Evolutionary conservation across 306 rosid species (phyloP).

Genomic region (peach (Prunus persica)): Prunus_persica_NCBIv2 NC_034016.1:19411501-19412000

Average conservation of each 20-base stretch:
- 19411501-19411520: neutral
- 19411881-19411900: neutral
- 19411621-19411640: neutral
- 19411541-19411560: neutral
- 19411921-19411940: neutral
- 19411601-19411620: neutral
- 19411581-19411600: neutral
- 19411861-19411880: neutral
- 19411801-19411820: neutral
- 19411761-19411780: too few relatives aligned
- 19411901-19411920: neutral
- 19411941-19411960: neutral
- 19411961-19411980: neutral
- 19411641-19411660: neutral
- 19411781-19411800: too few relatives aligned
- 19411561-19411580: neutral
- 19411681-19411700: neutral
- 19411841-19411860: neutral
- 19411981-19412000: neutral
- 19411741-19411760: too few relatives aligned
- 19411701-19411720: too few relatives aligned
- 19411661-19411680: neutral
- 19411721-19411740: too few relatives aligned
- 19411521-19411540: neutral
- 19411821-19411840: neutral